A percentile compares a stretch with the other conserved stretches of the same genome.
phyloP scores from a whole-genome alignment of 2,329 filamentous ascomycete species.

The Ascochyta fabae region DNA sequence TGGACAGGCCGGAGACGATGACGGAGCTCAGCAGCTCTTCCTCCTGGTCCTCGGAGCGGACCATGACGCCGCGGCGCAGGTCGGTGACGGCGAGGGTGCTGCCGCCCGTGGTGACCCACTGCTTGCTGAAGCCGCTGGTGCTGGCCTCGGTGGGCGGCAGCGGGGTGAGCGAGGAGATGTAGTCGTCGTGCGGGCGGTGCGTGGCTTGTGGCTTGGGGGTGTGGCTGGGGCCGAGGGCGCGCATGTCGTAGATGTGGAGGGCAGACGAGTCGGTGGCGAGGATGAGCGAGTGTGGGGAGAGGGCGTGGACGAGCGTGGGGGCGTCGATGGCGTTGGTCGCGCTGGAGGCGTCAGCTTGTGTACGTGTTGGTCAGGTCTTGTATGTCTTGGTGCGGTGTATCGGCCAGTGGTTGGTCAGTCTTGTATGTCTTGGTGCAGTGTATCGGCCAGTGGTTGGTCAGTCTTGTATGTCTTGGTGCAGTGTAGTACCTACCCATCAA shows the following conservation, averaged over 20 bases:
- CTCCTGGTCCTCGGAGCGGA: conserved; percentile 92
- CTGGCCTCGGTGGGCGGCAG: conserved; percentile 80
- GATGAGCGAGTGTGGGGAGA: conserved; percentile 87
- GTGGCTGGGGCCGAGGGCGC: conserved; percentile 57
- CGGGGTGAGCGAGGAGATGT: conserved; percentile 85
- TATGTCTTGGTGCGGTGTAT: too few relatives aligned
- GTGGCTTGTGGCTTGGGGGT: conserved; percentile 72
- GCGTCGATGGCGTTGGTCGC: conserved; percentile 64
- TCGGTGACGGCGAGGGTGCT: conserved; percentile 92
- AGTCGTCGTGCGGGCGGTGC: conserved; percentile 88
- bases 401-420: too few relatives aligned
- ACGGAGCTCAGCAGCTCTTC: conserved; percentile 86
- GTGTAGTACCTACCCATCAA: conserved; percentile 41
- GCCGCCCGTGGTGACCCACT: conserved; percentile 93
- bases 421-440: too few relatives aligned
- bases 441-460: too few relatives aligned
- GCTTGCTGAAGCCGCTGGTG: conserved; percentile 88
- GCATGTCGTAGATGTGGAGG: conserved; percentile 86
- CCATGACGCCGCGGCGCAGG: conserved; percentile 81
- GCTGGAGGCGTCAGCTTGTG: conserved; percentile 34
- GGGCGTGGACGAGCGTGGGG: conserved; percentile 80
- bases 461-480: too few relatives aligned
- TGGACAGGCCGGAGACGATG: conserved; percentile 78
- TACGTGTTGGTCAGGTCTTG: too few relatives aligned
- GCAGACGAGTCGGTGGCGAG: conserved; percentile 90